These are phyloP conservation scores for Sporothrix schenckii DNA, from an alignment of 2,329 filamentous ascomycete species.

Conservation along the genomic window DNA sequence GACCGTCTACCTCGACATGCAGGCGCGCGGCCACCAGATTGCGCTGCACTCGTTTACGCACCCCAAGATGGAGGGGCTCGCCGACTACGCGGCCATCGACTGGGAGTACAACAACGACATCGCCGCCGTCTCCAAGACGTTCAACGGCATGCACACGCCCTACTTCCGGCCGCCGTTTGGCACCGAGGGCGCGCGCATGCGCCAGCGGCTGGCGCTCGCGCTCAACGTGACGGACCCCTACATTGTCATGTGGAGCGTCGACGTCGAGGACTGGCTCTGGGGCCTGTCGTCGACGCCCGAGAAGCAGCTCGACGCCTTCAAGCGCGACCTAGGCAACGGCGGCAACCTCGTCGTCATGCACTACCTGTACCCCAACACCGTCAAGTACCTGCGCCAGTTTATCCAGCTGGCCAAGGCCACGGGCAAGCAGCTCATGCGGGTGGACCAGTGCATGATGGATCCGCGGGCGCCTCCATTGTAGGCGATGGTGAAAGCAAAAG, in stretches of 20 bases:
- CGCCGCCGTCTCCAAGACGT: conserved; percentile 49
- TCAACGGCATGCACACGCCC: conserved; percentile 42
- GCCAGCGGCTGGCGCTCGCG: conserved; percentile 61
- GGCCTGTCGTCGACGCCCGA: conserved; percentile 63
- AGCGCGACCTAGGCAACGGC: conserved; percentile 63
- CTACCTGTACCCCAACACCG: conserved; percentile 67
- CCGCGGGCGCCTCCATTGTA: conserved; percentile 42
- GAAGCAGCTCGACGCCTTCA: conserved; percentile 68
- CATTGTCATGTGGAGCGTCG: conserved; percentile 69
- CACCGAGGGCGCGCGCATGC: conserved; percentile 67
- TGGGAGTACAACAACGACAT: conserved; percentile 65
- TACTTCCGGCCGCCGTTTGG: conserved; percentile 74
- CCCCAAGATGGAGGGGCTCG: conserved; percentile 65
- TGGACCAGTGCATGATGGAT: conserved; percentile 46
- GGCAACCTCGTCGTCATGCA: conserved; percentile 70
- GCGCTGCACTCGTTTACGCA: conserved; percentile 70
- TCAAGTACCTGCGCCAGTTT: conserved; percentile 65
- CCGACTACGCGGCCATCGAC: conserved; percentile 57
- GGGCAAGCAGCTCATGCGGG: conserved; percentile 56
- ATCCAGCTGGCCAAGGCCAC: conserved; percentile 65
- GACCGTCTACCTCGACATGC: conserved; percentile 66
- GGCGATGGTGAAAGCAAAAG: neutral
- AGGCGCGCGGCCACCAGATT: conserved; percentile 65
- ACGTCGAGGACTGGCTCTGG: conserved; percentile 73
- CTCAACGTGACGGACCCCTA: conserved; percentile 55